Evolutionary conservation across 2,329 filamentous ascomycete genomes (phyloP), one percentile per base, ranked within the genome.

Genomic region (Ceratocystis cubensis): DNA sequence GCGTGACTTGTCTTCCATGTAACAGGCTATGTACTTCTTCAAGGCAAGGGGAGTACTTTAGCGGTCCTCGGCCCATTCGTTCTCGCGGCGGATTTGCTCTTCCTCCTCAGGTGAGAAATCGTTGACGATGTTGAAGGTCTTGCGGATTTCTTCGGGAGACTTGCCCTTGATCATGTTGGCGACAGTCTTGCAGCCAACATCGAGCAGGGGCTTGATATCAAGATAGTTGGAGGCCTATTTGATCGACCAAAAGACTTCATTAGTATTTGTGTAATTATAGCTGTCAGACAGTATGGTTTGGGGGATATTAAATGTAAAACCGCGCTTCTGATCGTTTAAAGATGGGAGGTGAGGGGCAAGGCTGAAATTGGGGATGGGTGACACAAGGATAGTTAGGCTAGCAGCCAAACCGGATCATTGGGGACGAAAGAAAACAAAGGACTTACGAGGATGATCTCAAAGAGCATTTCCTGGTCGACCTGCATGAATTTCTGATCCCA

Each of bases 131-230:
- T 99, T 99, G 82, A 99, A 99, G 0, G 94, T 99, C 83, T 97
- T 99, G 64, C 94, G 89, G 73, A 99, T 99, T 81, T 99, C 94
- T 76, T 99, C 94, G 2, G 94, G 94, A 0, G 91, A 96, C 83
- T 99, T 99, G 79, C 94, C 94, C 88, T 99, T 99, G 82, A 99
- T 99, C 94, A 99, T 99, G 80, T 99, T 99, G 69, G 94, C 94
- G 17, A 99, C 94, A 0, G 94, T 99, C 85, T 99, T 99, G 85
- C 94, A 99, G 69, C 94, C 94, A 68, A 97, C 93, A 71, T 99
- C 94, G 33, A 99, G 87, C 1, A 99, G 88, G 1, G 91, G 88
- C 84, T 97, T 99, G 81, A 99, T 99, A 72, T 99, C 94, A 68
- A 99, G 88, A 77, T 97, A 99, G 82, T 99, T 99, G 73, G 93